Conservation (phyloP, 2,329 filamentous ascomycete genomes). For the Phyllachora maydis region DNA sequence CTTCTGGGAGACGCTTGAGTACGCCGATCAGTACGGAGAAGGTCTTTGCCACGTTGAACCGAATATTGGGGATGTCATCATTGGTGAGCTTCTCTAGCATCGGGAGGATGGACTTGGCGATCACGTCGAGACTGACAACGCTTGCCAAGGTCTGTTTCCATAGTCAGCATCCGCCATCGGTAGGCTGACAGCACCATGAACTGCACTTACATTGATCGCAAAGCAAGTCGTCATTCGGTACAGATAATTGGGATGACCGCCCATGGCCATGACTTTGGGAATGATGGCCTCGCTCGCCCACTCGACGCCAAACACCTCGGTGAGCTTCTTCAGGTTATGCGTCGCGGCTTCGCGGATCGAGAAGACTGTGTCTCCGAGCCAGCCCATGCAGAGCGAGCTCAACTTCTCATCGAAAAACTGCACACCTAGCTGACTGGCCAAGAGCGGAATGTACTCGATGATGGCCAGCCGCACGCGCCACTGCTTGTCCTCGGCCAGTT, state of each 20-base stretch:
- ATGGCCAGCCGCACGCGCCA: slow-evolving; percentile 96
- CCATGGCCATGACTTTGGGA: slow-evolving; percentile 97
- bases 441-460: slow-evolving; percentile 95
- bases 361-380: slow-evolving; percentile 96
- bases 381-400: slow-evolving; percentile 89
- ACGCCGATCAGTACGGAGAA: slow-evolving; percentile 79
- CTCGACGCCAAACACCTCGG: slow-evolving; percentile 93
- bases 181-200: too few relatives aligned
- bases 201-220: slow-evolving; percentile 67
- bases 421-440: slow-evolving; percentile 87
- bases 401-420: slow-evolving; percentile 98
- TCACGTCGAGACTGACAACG: slow-evolving; percentile 83
- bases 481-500: slow-evolving; percentile 96
- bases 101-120: slow-evolving; percentile 79
- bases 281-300: slow-evolving; percentile 97
- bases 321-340: slow-evolving; percentile 93
- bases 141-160: slow-evolving; percentile 61
- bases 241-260: slow-evolving; percentile 92
- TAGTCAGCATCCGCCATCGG: too few relatives aligned
- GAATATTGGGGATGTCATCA: slow-evolving; percentile 96
- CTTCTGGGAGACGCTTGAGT: slow-evolving; percentile 74
- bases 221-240: slow-evolving; percentile 99
- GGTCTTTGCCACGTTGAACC: slow-evolving; percentile 98
- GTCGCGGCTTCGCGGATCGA: slow-evolving; percentile 96
- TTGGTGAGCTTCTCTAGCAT: slow-evolving; percentile 88